Base-by-base conservation (phyloP, 208 protist species). In the Trypanosoma brucei region DNA sequence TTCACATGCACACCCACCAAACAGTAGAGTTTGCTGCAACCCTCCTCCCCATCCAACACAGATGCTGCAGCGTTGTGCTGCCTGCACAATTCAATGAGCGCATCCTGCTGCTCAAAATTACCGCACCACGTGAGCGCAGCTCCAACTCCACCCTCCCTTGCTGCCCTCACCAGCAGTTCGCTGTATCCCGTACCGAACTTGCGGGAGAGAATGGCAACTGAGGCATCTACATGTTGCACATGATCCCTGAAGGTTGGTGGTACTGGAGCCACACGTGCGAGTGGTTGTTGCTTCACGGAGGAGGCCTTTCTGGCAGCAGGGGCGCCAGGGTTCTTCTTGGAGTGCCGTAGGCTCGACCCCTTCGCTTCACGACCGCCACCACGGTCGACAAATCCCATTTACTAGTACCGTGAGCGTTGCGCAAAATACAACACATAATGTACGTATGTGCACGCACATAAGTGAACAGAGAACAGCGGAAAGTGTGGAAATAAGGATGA, bases 351-450 rank as follows among this genome's bases (percentile, higher is more conserved):
- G 55, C 81, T 91, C 8, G 75, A 62, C 9, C 82, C 82, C 59
- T 93, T 93, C 31, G 77, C 77, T 68, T 93, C 87, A 7, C 87
- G 81, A 13, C 81, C 84, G 59, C 83, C 83, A 58, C 87, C 87
- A 36, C 87, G 81, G 63, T 91, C 84, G n/a, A 93, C 87, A 58
- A 90, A 91, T 13, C 86, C 86, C 86, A 93, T 93, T 58, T 33
- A 30, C 37, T 55, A 22, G 11, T 33, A 35, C n/a, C 3, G 2
- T 33, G 0, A 1, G 5, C 48, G 5, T 40, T 36, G n/a, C 22
- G 52, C 33, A 22, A 52, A 14, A 46, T 54, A 6, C 22, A 22
- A 22, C 22, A 22, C 22, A 22, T 22, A 22, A 22, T 22, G 22
- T 22, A 22, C 22, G 22, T 22, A 22, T 22, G 22, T 22, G 22